Evolutionary conservation across 1,139 yeast genomes (phyloP), one percentile per base, ranked within the genome.

Genomic region (Pichia kudriavzevii): DNA sequence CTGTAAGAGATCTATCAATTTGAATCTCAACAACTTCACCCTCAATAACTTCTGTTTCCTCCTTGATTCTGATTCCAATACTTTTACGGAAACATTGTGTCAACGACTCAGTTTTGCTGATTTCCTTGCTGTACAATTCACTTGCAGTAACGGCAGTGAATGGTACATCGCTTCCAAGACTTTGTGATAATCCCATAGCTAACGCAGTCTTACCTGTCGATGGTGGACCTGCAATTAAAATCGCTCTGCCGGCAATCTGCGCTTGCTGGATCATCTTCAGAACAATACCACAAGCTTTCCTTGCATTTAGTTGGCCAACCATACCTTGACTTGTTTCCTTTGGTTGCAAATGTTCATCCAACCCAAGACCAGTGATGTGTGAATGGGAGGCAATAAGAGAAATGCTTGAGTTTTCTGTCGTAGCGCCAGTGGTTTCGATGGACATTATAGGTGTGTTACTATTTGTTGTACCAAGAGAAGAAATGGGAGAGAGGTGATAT

Each of bases 1-100:
- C 97, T 13, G 96, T 83, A 42, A 93, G 74, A 12, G 95, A 83
- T 56, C 97, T 76, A 61, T 91, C 99, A 48, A 93, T 88, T 63
- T 88, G 97, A 55, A 91, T 85, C 61, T 91, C 99, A 26, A 93
- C 97, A 32, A 93, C 98, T 62, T 93, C 99, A 56, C 99, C 99
- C 61, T 91, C 97, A 48, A 93, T 88, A 42, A 93, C 73, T 59
- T 93, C 98, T 5, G 96, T 88, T 58, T 91, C 97, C 61, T 93
- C 98, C 59, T 84, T 87, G 58, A 93, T 93, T 54, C 81, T 79
- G 44, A 93, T 84, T 31, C 98, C 99, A 58, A 93, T 91, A 17
- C 94, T 79, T 55, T 84, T 88, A 58, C 99, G 73, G 66, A 91
- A 91, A 7, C 95, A 94, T 64, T 91, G 98, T 9, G 94, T 87